Percentiles rank a stretch among this genome's conserved stretches.
These are phyloP conservation scores for Parathielavia appendiculata DNA, from an alignment of 495 filamentous ascomycete species.

Conservation along the genomic window DNA sequence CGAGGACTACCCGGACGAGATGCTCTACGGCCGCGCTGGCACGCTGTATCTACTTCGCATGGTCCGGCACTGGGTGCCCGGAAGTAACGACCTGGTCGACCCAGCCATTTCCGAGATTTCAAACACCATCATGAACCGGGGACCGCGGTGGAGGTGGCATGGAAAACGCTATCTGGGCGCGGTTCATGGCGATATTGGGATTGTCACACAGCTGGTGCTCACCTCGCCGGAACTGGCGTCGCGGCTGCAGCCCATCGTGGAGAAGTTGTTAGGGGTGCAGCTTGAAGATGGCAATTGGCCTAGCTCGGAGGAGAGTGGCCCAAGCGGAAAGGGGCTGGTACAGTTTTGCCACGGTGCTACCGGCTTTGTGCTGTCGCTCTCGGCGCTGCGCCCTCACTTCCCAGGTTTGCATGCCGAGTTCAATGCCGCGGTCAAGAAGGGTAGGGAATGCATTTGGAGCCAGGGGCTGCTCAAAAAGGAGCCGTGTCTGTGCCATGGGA, in stretches of 20 bases:
- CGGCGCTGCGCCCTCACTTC: constrained; percentile 46
- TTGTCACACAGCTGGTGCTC: constrained; percentile 58
- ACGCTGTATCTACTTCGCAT: constrained; percentile 56
- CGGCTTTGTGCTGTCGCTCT: constrained; percentile 52
- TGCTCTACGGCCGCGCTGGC: constrained; percentile 57
- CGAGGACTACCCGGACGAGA: constrained; percentile 43
- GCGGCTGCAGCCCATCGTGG: constrained; percentile 41
- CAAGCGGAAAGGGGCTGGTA: constrained; percentile 41
- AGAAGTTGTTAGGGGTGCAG: constrained; percentile 42
- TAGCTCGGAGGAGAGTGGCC: constrained; percentile 16
- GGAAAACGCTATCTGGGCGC: constrained; percentile 56
- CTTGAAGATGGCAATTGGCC: constrained; percentile 45
- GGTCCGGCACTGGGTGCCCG: constrained; percentile 30
- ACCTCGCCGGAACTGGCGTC: constrained; percentile 33
- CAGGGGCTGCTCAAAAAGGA: constrained; percentile 56
- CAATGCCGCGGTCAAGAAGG: constrained; percentile 42
- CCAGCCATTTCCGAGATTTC: constrained; percentile 35
- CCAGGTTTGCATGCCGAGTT: constrained; percentile 44
- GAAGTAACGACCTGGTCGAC: constrained; percentile 30
- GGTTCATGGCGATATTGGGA: constrained; percentile 57
- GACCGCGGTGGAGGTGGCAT: constrained; percentile 52
- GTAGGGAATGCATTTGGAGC: constrained; percentile 43
- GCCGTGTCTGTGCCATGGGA: constrained; percentile 60
- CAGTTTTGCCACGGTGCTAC: constrained; percentile 66
- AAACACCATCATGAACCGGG: constrained; percentile 33